Evolutionary conservation across 768 basidiomycete species (phyloP).

Genomic region (Amanita rimosa): DNA sequence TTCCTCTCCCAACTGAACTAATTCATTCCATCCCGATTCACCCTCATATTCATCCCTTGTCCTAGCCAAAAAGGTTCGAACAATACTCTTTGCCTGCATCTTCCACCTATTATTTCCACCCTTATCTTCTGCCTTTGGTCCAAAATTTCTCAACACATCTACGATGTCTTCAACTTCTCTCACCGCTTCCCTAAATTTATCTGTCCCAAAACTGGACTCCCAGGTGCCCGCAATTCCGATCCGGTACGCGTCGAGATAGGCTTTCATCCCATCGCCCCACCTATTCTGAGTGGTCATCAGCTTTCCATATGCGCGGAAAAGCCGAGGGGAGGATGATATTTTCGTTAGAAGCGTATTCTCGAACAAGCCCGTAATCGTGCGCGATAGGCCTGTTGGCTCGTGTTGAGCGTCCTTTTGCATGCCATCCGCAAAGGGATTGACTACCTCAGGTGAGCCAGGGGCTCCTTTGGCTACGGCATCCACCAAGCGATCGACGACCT

Average conservation of each 20-base stretch:
- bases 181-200: slow-evolving; percentile 65
- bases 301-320: slow-evolving; percentile 81
- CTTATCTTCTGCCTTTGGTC: slow-evolving; percentile 42
- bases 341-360: slow-evolving; percentile 73
- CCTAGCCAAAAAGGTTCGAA: slow-evolving; percentile 82
- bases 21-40: slow-evolving; percentile 69
- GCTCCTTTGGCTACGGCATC: slow-evolving; percentile 65
- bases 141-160: slow-evolving; percentile 74
- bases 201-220: slow-evolving; percentile 14
- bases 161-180: slow-evolving; percentile 76
- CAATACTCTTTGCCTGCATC: slow-evolving; percentile 69
- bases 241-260: slow-evolving; percentile 81
- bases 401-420: slow-evolving; percentile 6
- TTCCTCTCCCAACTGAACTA: slow-evolving; percentile 60
- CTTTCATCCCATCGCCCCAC: slow-evolving; percentile 72
- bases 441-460: slow-evolving; percentile 24
- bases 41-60: slow-evolving; percentile 76
- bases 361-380: slow-evolving; percentile 62
- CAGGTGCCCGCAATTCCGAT: slow-evolving; percentile 36
- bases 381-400: slow-evolving; percentile 51
- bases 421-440: slow-evolving; percentile 7
- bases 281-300: slow-evolving; percentile 60
- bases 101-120: slow-evolving; percentile 50
- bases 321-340: slow-evolving; percentile 53
- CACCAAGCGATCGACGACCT: slow-evolving; percentile 84